These are phyloP conservation scores for Isoetes taiwanensis DNA, from an alignment of 75 land plant genomes.

Conservation along the genomic window DNA sequence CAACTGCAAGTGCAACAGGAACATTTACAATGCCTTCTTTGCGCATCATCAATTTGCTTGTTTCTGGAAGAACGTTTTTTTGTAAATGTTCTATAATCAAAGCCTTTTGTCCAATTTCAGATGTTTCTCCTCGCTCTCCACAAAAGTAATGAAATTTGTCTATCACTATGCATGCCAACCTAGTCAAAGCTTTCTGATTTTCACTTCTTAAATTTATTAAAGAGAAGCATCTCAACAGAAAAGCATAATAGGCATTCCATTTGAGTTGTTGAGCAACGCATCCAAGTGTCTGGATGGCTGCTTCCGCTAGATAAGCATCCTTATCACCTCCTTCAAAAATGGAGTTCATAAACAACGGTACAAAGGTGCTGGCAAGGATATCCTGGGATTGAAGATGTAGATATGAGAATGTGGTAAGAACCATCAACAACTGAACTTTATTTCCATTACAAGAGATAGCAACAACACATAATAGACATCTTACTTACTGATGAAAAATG, in stretches of 20 bases:
- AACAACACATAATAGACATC: neutral
- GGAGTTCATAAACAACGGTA: slow-evolving; percentile 70
- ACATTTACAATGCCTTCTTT: slow-evolving; percentile 55
- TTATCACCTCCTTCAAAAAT: slow-evolving; percentile 65
- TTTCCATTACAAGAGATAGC: neutral
- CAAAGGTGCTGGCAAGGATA: slow-evolving; percentile 43
- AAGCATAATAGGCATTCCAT: slow-evolving; percentile 55
- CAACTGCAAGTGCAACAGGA: slow-evolving; percentile 43
- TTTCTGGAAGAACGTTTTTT: slow-evolving; percentile 49
- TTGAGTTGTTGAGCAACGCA: slow-evolving; percentile 46
- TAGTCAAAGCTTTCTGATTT: slow-evolving; percentile 41
- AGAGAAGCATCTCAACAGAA: slow-evolving; percentile 44
- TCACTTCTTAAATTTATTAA: slow-evolving; percentile 40
- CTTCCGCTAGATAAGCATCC: slow-evolving; percentile 51
- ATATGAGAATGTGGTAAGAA: neutral
- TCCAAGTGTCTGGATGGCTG: slow-evolving; percentile 65
- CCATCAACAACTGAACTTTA: slow-evolving; percentile 8
- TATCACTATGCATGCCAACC: slow-evolving; percentile 52
- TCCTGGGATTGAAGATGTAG: slow-evolving; percentile 22
- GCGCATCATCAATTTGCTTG: slow-evolving; percentile 47
- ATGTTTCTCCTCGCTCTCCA: neutral
- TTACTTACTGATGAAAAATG: slow-evolving; percentile 43
- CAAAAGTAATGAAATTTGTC: slow-evolving; percentile 54
- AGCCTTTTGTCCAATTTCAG: neutral
- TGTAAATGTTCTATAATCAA: slow-evolving; percentile 34